Percentiles rank a stretch among this genome's conserved stretches.
These are phyloP conservation scores for Phyllosticta citribraziliensis DNA, from an alignment of 2,329 filamentous ascomycete species.

Conservation along the genomic window DNA sequence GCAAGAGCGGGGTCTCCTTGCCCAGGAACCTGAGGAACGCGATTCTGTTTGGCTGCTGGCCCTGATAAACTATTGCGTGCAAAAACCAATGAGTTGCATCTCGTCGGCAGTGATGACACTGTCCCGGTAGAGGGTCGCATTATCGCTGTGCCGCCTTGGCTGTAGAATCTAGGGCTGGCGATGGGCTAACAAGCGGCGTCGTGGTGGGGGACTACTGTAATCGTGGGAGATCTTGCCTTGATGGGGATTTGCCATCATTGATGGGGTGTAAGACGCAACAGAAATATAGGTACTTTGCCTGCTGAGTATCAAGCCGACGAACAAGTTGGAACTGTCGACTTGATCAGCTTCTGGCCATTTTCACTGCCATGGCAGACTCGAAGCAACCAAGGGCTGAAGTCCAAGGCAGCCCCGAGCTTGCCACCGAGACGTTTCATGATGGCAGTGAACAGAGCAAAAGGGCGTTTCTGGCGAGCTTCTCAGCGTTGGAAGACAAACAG, in stretches of 20 bases:
- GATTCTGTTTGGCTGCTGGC: background rate
- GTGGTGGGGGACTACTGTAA: background rate
- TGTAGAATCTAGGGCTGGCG: background rate
- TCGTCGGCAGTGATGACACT: background rate
- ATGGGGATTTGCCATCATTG: background rate
- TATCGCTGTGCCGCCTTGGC: background rate
- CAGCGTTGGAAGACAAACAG: constrained; percentile 16
- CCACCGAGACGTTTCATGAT: background rate
- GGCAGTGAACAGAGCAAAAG: constrained; percentile 14
- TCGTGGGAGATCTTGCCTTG: background rate
- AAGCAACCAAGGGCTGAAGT: background rate
- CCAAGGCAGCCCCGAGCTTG: background rate
- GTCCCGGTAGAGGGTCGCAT: background rate
- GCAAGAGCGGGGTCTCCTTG: background rate
- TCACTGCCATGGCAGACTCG: background rate
- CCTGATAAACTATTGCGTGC: constrained; percentile 6
- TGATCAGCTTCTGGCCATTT: background rate
- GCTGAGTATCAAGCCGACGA: background rate
- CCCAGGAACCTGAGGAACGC: background rate
- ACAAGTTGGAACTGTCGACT: background rate
- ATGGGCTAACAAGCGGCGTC: background rate
- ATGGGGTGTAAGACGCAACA: background rate
- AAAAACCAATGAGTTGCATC: background rate
- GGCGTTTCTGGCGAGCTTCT: constrained; percentile 16
- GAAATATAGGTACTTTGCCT: background rate